A percentile compares a stretch with the other conserved stretches of the same genome.
These are phyloP conservation scores for Mucor saturninus DNA, from an alignment of 371 early-diverging fungal genomes.

Conservation along the genomic window DNA sequence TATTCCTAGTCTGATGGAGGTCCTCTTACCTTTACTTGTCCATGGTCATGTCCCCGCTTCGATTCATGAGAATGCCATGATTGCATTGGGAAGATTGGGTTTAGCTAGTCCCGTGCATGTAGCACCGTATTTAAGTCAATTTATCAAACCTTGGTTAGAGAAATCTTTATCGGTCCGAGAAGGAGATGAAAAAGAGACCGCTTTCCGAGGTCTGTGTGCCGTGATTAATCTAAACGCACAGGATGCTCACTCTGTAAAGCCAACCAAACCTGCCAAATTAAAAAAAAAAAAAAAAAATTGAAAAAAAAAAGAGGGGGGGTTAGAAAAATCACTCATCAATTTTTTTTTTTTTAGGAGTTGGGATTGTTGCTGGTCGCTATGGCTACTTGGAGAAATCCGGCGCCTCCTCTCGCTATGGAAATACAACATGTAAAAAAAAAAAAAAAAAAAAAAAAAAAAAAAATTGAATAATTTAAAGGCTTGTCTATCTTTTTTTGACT, in stretches of 20 bases:
- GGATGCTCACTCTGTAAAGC: conserved; percentile 58
- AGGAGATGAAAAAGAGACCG: conserved; percentile 87
- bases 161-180: conserved; percentile 71
- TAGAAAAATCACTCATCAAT: not conserved
- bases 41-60: conserved; percentile 60
- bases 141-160: conserved; percentile 72
- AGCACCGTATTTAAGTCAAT: conserved; percentile 67
- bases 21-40: conserved; percentile 62
- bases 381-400: conserved; percentile 12
- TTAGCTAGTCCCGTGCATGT: conserved; percentile 72
- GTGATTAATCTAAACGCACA: conserved; percentile 80
- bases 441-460: not conserved
- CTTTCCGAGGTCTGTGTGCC: conserved; percentile 84
- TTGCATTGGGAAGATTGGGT: conserved; percentile 87
- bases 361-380: conserved; percentile 13
- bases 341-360: conserved; percentile 10
- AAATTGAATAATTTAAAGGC: not conserved
- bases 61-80: conserved; percentile 85
- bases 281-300: too few relatives aligned
- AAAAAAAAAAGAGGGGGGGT: too few relatives aligned
- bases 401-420: not conserved
- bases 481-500: not conserved
- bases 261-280: not conserved
- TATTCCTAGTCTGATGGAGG: conserved; percentile 5
- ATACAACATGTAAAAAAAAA: too few relatives aligned